A percentile compares a stretch with the other conserved stretches of the same genome.
Conservation (phyloP, 2,329 filamentous ascomycete species). For the Aspergillus uvarum region DNA sequence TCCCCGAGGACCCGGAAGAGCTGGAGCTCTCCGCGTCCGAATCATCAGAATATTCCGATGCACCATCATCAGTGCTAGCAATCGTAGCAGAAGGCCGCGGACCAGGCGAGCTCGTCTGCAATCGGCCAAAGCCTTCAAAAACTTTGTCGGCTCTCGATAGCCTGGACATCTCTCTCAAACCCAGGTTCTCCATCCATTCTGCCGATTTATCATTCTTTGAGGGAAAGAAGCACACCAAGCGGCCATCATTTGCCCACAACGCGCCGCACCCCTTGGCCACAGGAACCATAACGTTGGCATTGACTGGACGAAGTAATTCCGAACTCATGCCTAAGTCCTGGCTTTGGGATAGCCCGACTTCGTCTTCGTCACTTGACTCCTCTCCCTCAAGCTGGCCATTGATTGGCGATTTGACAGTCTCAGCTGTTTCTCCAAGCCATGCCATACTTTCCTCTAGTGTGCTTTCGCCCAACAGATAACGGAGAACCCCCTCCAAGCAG, state of each 20-base stretch:
- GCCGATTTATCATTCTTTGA: constrained; percentile 52
- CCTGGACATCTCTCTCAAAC: constrained; percentile 50
- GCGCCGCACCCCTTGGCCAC: constrained; percentile 60
- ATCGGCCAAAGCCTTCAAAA: constrained; percentile 64
- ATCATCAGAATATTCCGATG: constrained; percentile 49
- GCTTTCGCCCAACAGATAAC: constrained; percentile 61
- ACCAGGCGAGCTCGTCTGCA: constrained; percentile 53
- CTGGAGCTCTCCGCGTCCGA: constrained; percentile 63
- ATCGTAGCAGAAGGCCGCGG: constrained; percentile 44
- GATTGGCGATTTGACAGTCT: constrained; percentile 45
- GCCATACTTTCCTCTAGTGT: constrained; percentile 57
- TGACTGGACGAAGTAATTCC: constrained; percentile 53
- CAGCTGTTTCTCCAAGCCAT: constrained; percentile 58
- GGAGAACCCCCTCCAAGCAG: constrained; percentile 61
- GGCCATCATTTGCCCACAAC: constrained; percentile 57
- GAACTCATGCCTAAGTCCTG: constrained; percentile 51
- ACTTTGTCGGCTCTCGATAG: constrained; percentile 52
- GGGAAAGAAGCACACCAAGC: constrained; percentile 59
- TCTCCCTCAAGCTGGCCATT: constrained; percentile 58
- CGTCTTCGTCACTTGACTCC: constrained; percentile 82
- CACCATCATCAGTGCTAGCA: constrained; percentile 45
- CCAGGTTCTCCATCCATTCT: constrained; percentile 50
- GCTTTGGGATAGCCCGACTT: constrained; percentile 49
- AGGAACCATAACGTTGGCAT: constrained; percentile 65
- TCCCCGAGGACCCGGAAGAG: constrained; percentile 47